Evolutionary conservation across 495 filamentous ascomycete species (phyloP), one percentile per base, ranked within the genome.

Genomic region (Penicillium tannophilum): DNA sequence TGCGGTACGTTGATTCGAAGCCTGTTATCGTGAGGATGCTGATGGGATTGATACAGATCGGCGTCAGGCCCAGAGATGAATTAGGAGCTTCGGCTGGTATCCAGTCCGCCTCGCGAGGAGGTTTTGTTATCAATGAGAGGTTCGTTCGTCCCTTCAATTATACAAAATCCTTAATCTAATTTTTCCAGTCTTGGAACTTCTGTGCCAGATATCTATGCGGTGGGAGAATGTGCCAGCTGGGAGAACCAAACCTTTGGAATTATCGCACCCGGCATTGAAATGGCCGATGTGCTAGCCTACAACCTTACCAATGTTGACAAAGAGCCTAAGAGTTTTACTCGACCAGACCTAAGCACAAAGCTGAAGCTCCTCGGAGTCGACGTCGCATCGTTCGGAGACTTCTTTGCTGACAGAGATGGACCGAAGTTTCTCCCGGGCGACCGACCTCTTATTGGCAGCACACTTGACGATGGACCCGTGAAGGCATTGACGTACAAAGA

Each of bases 171-270:
- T 16, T 49, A 2, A 19, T 14, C 19, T 53, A 46, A 51, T 26
- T 35, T n/a, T 20, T 55, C 31, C n/a, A 81, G 82, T 61, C 78
- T 97, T 2, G 78, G 79, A 59, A 98, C 93, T 0, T 94, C 86
- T 14, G 70, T 81, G 6, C 76, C 86, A 0, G 84, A 88, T 58
- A 86, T 98, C 33, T 97, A 95, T 67, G 93, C 93, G 45, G 90
- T 98, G 55, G 93, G 93, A 51, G 93, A 98, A 74, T 97, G 93
- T 65, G 93, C 93, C 16, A 93, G 88, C 72, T 97, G 93, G 92
- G 86, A 96, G 61, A 91, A 86, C 65, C 90, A 96, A 69, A 95
- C 91, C 0, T 98, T 92, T 64, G 93, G 93, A 5, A 85, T 98
- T 24, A 97, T 98, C 64, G 93, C 91, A 2, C 93, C 93, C 0